Evolutionary conservation across 441 rosid species (phyloP), one percentile per base, ranked within the genome.

Genomic region (Gossypium aridum): DNA sequence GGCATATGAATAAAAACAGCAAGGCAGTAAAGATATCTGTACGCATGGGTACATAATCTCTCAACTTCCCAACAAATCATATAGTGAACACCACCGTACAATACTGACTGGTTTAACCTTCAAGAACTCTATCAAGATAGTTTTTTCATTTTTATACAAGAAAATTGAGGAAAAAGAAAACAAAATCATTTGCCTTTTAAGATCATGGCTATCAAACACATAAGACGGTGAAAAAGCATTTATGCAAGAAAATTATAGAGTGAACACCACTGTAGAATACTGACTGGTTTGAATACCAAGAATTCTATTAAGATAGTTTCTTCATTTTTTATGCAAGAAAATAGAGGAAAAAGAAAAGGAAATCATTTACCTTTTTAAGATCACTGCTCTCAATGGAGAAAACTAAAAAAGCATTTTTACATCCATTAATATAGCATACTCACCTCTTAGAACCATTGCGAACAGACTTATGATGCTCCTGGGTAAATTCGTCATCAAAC

Each of bases 401-500:
- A 34, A 34, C 43, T 34, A 75, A 64, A 25, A 73, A 66, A 73
- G 34, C 43, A 78, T 57, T 75, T 70, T 22, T 39, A 74, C 78
- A 78, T 72, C 55, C 2, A 16, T 63, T 70, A 71, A 69, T 63
- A 72, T 71, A 69, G 65, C 57, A 76, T 61, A 55, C 68, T 79
- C 84, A 90, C 94, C 92, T 90, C 74, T 75, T 81, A 72, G 85
- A 77, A 54, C 85, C 83, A 67, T 80, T 78, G 60, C 76, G 87
- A 76, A 70, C 13, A 80, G 85, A 72, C 76, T 53, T 71, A 1
- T 70, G 60, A 76, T 80, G 76, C 62, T 86, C 86, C 65, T 61
- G 76, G 28, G 70, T 39, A 81, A 85, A 76, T 60, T 79, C 82
- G 73, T 67, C 79, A 23, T 75, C 64, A 43, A 76, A 67, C 76